Evolutionary conservation across 2,329 filamentous ascomycete species (phyloP).

Genomic region (Exophiala bonariae): DNA sequence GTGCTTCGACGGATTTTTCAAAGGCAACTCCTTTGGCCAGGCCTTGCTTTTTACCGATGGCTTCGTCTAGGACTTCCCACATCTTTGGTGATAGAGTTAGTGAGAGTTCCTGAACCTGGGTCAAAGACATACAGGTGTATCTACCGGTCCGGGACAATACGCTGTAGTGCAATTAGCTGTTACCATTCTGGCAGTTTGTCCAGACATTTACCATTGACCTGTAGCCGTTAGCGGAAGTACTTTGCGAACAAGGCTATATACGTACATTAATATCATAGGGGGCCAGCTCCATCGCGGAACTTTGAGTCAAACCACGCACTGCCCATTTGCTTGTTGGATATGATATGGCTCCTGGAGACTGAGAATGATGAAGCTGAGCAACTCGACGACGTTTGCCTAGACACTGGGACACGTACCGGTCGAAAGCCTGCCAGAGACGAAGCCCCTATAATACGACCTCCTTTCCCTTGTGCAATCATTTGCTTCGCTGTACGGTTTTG

Average conservation of each 20-base stretch:
- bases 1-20: slow-evolving; percentile 52
- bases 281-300: slow-evolving; percentile 65
- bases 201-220: not conserved
- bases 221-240: not conserved
- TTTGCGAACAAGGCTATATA: not conserved
- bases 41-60: slow-evolving; percentile 52
- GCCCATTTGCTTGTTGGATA: slow-evolving; percentile 67
- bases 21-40: slow-evolving; percentile 54
- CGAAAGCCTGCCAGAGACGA: slow-evolving; percentile 3
- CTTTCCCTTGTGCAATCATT: slow-evolving; percentile 60
- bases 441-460: slow-evolving; percentile 50
- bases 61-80: slow-evolving; percentile 67
- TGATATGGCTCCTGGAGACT: slow-evolving; percentile 39
- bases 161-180: slow-evolving; percentile 31
- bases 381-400: not conserved
- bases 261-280: slow-evolving; percentile 66
- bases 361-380: not conserved
- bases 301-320: slow-evolving; percentile 64
- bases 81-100: slow-evolving; percentile 37
- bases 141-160: slow-evolving; percentile 67
- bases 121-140: slow-evolving; percentile 42
- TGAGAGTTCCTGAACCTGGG: not conserved
- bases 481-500: slow-evolving; percentile 62
- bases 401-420: slow-evolving; percentile 1
- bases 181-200: not conserved